phyloP scores from a whole-genome alignment of 352 stramenopile genomes.

The Globisporangium cylindrosporum region DNA sequence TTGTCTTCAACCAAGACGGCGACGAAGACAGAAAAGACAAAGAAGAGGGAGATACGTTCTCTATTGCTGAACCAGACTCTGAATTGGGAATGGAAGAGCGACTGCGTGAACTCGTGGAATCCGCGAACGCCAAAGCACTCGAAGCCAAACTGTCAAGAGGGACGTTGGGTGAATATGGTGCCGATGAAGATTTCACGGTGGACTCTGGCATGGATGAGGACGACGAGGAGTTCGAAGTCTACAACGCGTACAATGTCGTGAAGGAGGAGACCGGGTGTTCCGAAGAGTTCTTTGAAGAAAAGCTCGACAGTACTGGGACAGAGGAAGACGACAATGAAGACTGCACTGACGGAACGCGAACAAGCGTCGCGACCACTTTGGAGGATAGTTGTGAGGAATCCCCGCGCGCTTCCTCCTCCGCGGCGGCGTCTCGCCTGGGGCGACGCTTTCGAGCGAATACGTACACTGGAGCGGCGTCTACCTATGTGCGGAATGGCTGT shows the following conservation, averaged over 20 bases:
- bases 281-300: conserved; percentile 14
- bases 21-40: neutral
- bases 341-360: conserved; percentile 6
- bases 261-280: neutral
- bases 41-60: neutral
- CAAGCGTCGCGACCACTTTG: conserved; percentile 16
- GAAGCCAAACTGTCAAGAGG: neutral
- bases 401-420: conserved; percentile 1
- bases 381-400: conserved; percentile 17
- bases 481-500: conserved; percentile 18
- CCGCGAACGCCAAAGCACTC: neutral
- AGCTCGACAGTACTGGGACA: neutral
- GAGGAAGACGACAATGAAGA: conserved; percentile 11
- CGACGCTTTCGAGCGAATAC: conserved; percentile 15
- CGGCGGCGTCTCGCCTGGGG: neutral
- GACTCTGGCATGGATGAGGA: conserved; percentile 13
- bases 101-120: conserved; percentile 12
- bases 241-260: conserved; percentile 1
- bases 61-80: neutral
- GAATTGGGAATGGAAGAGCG: conserved; percentile 12
- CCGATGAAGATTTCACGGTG: neutral
- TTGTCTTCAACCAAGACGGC: conserved; percentile 10
- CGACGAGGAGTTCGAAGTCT: conserved; percentile 22
- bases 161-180: neutral
- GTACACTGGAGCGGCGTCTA: conserved; percentile 8